Evolutionary conservation across 2,329 filamentous ascomycete genomes (phyloP).

Genomic region (Curvularia spicifera): DNA sequence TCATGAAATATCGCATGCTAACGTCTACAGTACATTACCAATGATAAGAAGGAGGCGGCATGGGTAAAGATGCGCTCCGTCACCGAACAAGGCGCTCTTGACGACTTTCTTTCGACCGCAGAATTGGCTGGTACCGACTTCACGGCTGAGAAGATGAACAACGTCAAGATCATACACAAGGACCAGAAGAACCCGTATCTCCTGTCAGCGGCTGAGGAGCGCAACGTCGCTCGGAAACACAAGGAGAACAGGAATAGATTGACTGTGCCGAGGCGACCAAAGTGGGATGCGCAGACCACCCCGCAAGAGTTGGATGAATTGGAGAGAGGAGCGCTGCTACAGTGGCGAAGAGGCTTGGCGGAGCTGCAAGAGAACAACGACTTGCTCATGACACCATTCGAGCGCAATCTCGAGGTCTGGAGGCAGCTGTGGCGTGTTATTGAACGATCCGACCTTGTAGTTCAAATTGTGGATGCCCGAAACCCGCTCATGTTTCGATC

Average conservation of each 20-base stretch:
- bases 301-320: conserved; percentile 77
- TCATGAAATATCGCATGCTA: conserved; percentile 33
- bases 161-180: conserved; percentile 96
- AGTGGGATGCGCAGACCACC: conserved; percentile 87
- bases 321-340: conserved; percentile 81
- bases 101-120: conserved; percentile 95
- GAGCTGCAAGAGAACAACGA: conserved; percentile 95
- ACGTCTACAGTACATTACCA: conserved; percentile 77
- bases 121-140: conserved; percentile 98
- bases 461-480: conserved; percentile 97
- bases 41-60: conserved; percentile 85
- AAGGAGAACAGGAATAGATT: conserved; percentile 77
- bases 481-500: conserved; percentile 94
- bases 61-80: conserved; percentile 99
- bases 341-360: conserved; percentile 89
- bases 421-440: conserved; percentile 97
- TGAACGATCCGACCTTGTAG: conserved; percentile 91
- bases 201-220: conserved; percentile 83
- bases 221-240: conserved; percentile 78
- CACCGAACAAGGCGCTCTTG: conserved; percentile 93
- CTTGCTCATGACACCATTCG: conserved; percentile 95
- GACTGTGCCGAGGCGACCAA: conserved; percentile 86
- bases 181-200: conserved; percentile 96
- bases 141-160: conserved; percentile 98
- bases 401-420: conserved; percentile 97